Evolutionary conservation across 2,329 filamentous ascomycete genomes (phyloP).

Genomic region (Aspergillus sp.): DNA sequence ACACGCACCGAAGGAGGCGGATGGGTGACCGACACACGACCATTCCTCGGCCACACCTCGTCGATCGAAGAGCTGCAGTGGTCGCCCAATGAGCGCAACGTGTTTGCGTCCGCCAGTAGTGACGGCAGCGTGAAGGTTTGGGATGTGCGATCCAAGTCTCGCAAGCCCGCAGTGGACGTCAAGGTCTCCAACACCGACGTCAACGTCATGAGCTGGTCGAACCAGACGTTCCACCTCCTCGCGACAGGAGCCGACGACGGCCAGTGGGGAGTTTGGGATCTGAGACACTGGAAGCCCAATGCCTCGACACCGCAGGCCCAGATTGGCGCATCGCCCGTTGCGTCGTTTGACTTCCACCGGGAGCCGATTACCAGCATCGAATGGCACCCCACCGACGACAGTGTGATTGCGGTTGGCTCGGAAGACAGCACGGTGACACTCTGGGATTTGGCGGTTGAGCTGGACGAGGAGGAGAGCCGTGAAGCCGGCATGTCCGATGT

Average conservation of each 20-base stretch:
- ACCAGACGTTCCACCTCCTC: constrained; percentile 79
- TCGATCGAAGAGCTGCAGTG: constrained; percentile 95
- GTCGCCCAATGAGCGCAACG: constrained; percentile 87
- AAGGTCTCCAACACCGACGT: constrained; percentile 80
- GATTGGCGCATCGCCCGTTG: constrained; percentile 70
- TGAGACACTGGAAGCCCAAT: constrained; percentile 84
- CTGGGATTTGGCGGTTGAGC: constrained; percentile 94
- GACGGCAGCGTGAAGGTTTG: constrained; percentile 95
- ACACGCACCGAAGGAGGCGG: constrained; percentile 81
- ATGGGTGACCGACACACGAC: constrained; percentile 78
- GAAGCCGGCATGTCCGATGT: constrained; percentile 85
- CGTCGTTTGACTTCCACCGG: constrained; percentile 90
- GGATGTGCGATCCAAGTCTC: constrained; percentile 88
- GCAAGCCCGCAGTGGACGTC: constrained; percentile 81
- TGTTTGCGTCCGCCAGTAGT: constrained; percentile 89
- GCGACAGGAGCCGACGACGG: constrained; percentile 92
- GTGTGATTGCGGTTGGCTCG: constrained; percentile 85
- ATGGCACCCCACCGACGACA: constrained; percentile 97
- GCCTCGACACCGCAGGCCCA: constrained; percentile 43
- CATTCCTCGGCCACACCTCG: constrained; percentile 77
- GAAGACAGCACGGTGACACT: constrained; percentile 92
- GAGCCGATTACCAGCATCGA: constrained; percentile 94
- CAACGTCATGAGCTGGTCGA: constrained; percentile 95
- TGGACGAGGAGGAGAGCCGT: constrained; percentile 94
- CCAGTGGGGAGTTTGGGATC: constrained; percentile 91